These are phyloP conservation scores for Pseudoturritis turrita DNA, from an alignment of 345 rosid genomes.

Conservation along the genomic window DNA sequence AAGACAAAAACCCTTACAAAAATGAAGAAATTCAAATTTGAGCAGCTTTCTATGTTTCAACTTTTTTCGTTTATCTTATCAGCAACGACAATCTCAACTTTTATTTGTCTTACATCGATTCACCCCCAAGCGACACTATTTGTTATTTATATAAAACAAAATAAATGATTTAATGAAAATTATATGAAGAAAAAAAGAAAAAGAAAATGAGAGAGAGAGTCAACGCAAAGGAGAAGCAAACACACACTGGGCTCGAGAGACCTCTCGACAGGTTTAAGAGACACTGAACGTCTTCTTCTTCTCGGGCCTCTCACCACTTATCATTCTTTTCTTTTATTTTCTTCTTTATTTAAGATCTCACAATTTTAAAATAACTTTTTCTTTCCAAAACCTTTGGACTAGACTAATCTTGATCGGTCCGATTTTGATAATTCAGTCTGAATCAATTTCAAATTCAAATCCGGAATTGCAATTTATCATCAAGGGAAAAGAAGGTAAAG, in stretches of 20 bases:
- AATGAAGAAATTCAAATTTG: background rate
- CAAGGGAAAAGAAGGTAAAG: no score
- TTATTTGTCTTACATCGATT: constrained; percentile 4
- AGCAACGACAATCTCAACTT: constrained; percentile 7
- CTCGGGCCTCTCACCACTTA: constrained; percentile 30
- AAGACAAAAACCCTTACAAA: background rate
- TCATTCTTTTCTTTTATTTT: constrained; percentile 2
- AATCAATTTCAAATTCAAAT: no score
- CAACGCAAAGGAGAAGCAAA: constrained; percentile 26
- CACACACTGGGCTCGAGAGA: constrained; percentile 35
- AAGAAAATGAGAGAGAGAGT: constrained; percentile 6
- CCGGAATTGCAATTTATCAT: no score
- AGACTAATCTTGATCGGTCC: constrained; percentile 10
- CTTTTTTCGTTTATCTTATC: no score
- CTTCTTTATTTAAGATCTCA: background rate
- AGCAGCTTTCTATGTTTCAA: background rate
- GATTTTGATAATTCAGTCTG: no score
- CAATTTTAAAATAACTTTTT: background rate
- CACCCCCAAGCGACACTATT: background rate
- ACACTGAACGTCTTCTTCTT: constrained; percentile 30
- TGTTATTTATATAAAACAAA: background rate
- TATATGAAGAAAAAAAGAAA: background rate
- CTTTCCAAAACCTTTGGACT: constrained; percentile 17
- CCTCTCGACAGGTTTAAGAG: constrained; percentile 29
- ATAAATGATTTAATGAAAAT: background rate